Base-by-base conservation (phyloP, 495 filamentous ascomycete species). In the Xylaria grammica region DNA sequence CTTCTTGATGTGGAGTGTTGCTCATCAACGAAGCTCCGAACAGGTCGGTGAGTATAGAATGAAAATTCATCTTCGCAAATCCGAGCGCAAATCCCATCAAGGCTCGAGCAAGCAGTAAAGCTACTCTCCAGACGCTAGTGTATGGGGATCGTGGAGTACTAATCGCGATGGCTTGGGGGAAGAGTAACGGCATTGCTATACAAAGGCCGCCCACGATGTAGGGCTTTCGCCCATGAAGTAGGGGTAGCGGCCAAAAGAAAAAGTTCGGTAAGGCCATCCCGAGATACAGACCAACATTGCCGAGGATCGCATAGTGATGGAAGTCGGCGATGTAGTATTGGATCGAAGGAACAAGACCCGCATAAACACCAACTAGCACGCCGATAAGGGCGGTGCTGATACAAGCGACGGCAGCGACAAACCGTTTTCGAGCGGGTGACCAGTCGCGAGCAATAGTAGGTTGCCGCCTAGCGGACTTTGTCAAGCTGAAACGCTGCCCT, bases 191-290 rank as follows among this genome's bases (percentile, higher is more conserved):
- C 76, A 92, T 81, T n/a, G 88, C 83, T 19, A 91, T 68, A 7
- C 85, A 80, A 45, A 91, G 79, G 24, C 88, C 83, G 38, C 81
- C 79, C 46, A 93, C 71, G 38, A 86, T 86, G 72, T 93, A 93
- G 8, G 89, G 87, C 73, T 92, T 92, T 36, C 90, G 83, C 19
- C 90, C 90, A 72, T 92, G 89, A 1, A 93, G 80, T n/a, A 93
- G 75, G 9, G 90, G 87, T 8, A 93, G 75, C 1, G 90, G 90
- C 90, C 90, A 93, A 69, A 85, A 85, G 30, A 91, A 68, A 34
- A 90, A 81, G 2, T 85, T 91, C 1, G 89, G 82, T 34, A 92
- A 76, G 0, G 88, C 86, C 45, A 92, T 78, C 13, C 89, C 88
- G 29, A 89, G 67, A 65, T 88, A 91, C 59, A 92, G 82, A 20